Base-by-base conservation (phyloP, 1,284 basidiomycete species). In the Ceratobasidium papillatum region DNA sequence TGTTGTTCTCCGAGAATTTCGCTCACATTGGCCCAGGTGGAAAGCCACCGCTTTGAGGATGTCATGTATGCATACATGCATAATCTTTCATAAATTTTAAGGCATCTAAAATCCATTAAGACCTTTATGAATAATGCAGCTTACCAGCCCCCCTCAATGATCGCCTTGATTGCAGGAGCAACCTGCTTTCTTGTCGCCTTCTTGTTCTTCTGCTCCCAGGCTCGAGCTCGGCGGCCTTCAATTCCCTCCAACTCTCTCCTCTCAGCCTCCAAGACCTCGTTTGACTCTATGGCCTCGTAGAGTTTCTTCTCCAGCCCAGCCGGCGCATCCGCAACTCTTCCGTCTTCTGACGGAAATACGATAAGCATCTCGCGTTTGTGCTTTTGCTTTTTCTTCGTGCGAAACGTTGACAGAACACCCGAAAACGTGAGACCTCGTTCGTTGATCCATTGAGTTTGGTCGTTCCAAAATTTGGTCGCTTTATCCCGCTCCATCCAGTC, bases 131-230 rank as follows among this genome's bases (percentile, higher is more conserved):
- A 62, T 22, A 22, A 66, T n/a, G 36, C 14, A 41, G 25, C 22
- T 51, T 62, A 62, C 59, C 54, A 72, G 8, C 43, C 56, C 1
- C 51, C 76, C 45, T 79, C 78, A 25, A 86, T 79, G 38, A 86
- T 82, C 0, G 41, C 74, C 80, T 88, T 91, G 75, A 96, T 80
- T 32, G 94, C 79, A 3, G 96, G 95, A 27, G 94, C 94, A 3
- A 91, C 89, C 76, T 86, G 87, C 80, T 98, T 97, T 78, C 95
- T 85, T 36, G 92, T 95, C 38, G 89, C 91, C 56, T 87, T 82
- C 22, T 85, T 83, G 79, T 96, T 94, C 36, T 86, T 87, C 83
- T 97, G 95, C 78, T 90, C 87, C 85, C 94, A 97, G 0, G 90
- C 87, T 72, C 82, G 81, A 7, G 83, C 85, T 54, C 79, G 78